A percentile compares a stretch with the other conserved stretches of the same genome.
phyloP scores from a whole-genome alignment of 1,139 yeast species.

The Candida pseudocylindracea region DNA sequence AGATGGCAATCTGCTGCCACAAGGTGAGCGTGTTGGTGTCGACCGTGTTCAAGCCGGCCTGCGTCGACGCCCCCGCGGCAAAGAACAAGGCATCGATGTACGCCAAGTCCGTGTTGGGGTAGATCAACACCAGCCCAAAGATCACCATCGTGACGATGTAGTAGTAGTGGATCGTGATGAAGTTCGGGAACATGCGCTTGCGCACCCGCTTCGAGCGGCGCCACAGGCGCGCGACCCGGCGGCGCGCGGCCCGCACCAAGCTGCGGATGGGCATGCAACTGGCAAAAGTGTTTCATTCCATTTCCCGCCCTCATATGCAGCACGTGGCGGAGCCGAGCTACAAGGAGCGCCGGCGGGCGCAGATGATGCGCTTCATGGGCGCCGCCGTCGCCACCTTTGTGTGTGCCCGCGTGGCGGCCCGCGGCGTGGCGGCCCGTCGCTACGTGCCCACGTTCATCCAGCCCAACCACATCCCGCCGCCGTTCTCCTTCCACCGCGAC shows the following conservation, averaged over 20 bases:
- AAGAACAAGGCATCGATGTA: slow-evolving; percentile 71
- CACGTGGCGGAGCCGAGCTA: slow-evolving; percentile 4
- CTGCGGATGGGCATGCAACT: no score
- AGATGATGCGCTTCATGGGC: slow-evolving; percentile 51
- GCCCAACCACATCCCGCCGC: slow-evolving; percentile 72
- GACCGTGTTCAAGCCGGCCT: slow-evolving; percentile 77
- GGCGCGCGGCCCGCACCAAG: no score
- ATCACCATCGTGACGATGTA: slow-evolving; percentile 33
- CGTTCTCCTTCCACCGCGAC: slow-evolving; percentile 56
- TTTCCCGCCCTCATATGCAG: no score
- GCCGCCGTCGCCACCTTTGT: slow-evolving; percentile 53
- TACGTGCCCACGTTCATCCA: slow-evolving; percentile 65
- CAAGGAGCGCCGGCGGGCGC: slow-evolving; percentile 39
- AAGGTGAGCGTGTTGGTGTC: slow-evolving; percentile 35
- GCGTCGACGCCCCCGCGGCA: slow-evolving; percentile 61
- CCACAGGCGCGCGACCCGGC: no score
- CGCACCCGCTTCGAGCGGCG: no score
- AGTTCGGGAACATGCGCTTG: slow-evolving; percentile 30
- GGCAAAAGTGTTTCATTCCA: no score
- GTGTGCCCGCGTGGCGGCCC: slow-evolving; percentile 52
- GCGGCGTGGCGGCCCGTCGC: slow-evolving; percentile 52
- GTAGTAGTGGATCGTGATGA: slow-evolving; percentile 58
- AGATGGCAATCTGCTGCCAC: slow-evolving; percentile 61
- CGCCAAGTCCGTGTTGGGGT: slow-evolving; percentile 39
- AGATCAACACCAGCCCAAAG: slow-evolving; percentile 49